These are phyloP conservation scores for Coemansia asiatica DNA, from an alignment of 192 early-diverging fungal genomes.

Conservation along the genomic window DNA sequence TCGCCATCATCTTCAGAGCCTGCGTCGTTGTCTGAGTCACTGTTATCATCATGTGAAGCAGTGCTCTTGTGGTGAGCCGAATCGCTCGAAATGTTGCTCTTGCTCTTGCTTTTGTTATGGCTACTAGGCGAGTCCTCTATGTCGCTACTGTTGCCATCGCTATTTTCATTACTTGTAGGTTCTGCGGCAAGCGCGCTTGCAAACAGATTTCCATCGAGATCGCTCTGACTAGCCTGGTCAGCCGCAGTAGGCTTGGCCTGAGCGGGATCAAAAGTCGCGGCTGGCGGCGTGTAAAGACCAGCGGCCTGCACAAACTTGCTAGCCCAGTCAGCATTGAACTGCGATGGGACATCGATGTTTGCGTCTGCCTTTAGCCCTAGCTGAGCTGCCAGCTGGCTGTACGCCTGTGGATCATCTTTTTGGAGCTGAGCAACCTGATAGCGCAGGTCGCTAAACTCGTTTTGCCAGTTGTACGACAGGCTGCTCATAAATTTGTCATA, in stretches of 20 bases:
- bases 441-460: slow-evolving; percentile 45
- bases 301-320: slow-evolving; percentile 47
- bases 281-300: slow-evolving; percentile 39
- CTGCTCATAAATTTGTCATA: slow-evolving; percentile 44
- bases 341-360: slow-evolving; percentile 33
- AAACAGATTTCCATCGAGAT: slow-evolving; percentile 9
- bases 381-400: slow-evolving; percentile 28
- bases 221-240: background rate
- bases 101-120: background rate
- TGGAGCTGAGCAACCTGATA: slow-evolving; percentile 50
- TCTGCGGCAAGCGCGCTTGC: background rate
- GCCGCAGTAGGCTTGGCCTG: slow-evolving; percentile 13
- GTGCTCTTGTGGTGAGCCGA: background rate
- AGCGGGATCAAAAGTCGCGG: slow-evolving; percentile 3
- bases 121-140: background rate
- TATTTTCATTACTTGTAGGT: background rate
- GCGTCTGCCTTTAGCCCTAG: slow-evolving; percentile 35
- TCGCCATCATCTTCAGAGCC: background rate
- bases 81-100: background rate
- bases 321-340: slow-evolving; percentile 33
- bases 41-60: background rate
- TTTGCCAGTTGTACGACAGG: slow-evolving; percentile 53
- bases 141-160: background rate
- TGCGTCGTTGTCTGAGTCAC: background rate
- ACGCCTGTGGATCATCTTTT: slow-evolving; percentile 34